phyloP scores from a whole-genome alignment of 306 rosid genomes.

The Alnus glutinosa region DNA sequence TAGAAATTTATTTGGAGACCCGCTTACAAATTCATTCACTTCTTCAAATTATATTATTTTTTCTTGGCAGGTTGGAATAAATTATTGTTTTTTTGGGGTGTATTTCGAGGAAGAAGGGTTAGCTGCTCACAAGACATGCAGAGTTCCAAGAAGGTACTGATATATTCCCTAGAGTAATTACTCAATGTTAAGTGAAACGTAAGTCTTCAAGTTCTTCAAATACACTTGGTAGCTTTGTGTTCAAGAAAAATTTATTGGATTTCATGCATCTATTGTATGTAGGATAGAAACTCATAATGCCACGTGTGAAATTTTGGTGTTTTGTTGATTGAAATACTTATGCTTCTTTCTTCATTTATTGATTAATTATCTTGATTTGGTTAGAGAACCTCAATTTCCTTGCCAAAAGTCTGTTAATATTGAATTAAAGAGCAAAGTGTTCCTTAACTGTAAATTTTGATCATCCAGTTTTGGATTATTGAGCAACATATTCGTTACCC shows the following conservation, averaged over 20 bases:
- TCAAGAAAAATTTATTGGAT: too few species aligned
- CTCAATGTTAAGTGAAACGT: neutral
- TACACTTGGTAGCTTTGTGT: too few species aligned
- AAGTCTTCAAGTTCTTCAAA: too few species aligned
- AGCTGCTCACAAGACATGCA: neutral
- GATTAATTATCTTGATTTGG: neutral
- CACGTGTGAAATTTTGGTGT: neutral
- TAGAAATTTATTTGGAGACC: neutral
- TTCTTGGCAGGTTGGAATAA: constrained; percentile 20
- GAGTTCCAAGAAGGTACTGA: neutral
- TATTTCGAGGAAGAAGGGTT: constrained; percentile 8
- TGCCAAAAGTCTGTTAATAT: neutral
- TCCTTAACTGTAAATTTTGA: neutral
- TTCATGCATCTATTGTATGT: neutral
- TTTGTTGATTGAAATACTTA: neutral
- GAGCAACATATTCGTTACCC: neutral
- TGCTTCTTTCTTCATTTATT: neutral
- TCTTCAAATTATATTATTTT: neutral
- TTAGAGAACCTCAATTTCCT: neutral
- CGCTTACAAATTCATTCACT: neutral
- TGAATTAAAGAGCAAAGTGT: neutral
- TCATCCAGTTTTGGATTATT: neutral
- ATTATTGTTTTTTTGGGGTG: constrained; percentile 22
- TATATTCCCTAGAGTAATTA: neutral
- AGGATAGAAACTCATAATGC: neutral